Evolutionary conservation across 2,329 filamentous ascomycete genomes (phyloP), one percentile per base, ranked within the genome.

Genomic region (Fusarium haematococcum): DNA sequence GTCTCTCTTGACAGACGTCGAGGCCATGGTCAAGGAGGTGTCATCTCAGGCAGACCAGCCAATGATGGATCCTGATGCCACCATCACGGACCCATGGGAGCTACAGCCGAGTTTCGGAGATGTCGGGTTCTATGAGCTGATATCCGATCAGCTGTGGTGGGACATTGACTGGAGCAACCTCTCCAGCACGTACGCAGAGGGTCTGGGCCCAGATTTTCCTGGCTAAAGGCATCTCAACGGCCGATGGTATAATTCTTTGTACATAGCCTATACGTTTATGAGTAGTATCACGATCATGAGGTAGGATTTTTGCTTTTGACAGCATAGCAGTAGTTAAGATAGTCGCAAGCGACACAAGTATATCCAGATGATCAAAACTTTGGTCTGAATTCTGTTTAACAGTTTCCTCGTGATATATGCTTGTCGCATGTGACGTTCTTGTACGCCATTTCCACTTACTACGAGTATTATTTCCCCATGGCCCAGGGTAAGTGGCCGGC

Each of bases 131-230:
- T 54, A 65, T 33, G 66, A 68, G 61, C 20, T 39, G 32, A 56
- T 57, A 37, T 63, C 50, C 7, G 66, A 68, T 23, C 61, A 65
- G 41, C 39, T 68, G 20, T 68, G 66, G 66, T 59, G 63, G 35
- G 66, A 68, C 30, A 63, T 65, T 23, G 66, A 68, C 32, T 65
- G 66, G 62, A 61, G 66, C 39, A 62, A 48, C 41, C 41, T 62
- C 27, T 45, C 59, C 25, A 48, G 33, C 16, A 48, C 35, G n/a
- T 62, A 62, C 45, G 30, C 27, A 6, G 39, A 62, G 30, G 41
- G n/a, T 3, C 20, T 62, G 18, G 56, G 56, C 5, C 27, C 27
- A 14, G 27, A 27, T 10, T 54, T 54, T 32, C 50, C 50, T 54
- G 27, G 48, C 11, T 54, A 16, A 50, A 18, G 13, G 2, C 23